These are phyloP conservation scores for Batkoa obscura DNA, from an alignment of 371 early-diverging fungal genomes.

Conservation along the genomic window DNA sequence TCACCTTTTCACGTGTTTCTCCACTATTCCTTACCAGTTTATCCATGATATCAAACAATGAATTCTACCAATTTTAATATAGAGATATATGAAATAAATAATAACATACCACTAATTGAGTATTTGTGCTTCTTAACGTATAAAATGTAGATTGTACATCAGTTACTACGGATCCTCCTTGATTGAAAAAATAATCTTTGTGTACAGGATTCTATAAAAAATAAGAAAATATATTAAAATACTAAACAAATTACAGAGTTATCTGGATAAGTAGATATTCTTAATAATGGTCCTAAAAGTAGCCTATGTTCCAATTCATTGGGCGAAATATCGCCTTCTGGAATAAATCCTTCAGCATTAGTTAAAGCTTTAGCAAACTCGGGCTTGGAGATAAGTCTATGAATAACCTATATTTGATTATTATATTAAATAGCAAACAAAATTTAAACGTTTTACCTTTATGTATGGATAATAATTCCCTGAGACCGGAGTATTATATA, in stretches of 20 bases:
- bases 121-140: conserved; percentile 45
- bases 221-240: neutral
- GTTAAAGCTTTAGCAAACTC: conserved; percentile 18
- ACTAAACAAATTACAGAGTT: conserved; percentile 13
- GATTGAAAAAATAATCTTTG: neutral
- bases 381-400: conserved; percentile 9
- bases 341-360: conserved; percentile 36
- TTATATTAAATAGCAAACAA: conserved; percentile 15
- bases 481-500: neutral
- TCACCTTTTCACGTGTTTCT: conserved; percentile 27
- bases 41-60: conserved; percentile 44
- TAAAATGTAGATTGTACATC: conserved; percentile 37
- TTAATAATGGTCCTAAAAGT: conserved; percentile 55
- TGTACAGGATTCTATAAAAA: neutral
- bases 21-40: conserved; percentile 46
- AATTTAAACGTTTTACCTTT: neutral
- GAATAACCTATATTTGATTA: neutral
- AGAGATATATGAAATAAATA: neutral
- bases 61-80: conserved; percentile 14
- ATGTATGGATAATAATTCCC: neutral
- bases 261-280: conserved; percentile 34
- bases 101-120: conserved; percentile 27
- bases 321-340: conserved; percentile 22
- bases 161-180: conserved; percentile 20
- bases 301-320: conserved; percentile 38